Evolutionary conservation across 2,329 filamentous ascomycete genomes (phyloP), one percentile per base, ranked within the genome.

Genomic region (Neonectria ditissima): DNA sequence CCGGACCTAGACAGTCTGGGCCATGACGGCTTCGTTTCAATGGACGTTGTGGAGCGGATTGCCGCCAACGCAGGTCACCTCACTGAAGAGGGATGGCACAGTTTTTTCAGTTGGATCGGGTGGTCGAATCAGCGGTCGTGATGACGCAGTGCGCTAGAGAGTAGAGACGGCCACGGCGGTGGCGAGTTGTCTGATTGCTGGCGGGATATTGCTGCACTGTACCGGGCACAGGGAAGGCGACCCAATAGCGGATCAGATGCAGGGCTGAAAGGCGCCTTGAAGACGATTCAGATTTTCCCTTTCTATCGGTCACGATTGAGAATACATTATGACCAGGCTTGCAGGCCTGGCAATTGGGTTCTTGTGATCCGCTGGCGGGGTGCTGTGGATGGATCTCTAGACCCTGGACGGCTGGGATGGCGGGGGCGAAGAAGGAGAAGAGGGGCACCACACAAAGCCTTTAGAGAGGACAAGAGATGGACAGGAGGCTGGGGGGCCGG

Each of bases 131-230:
- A 65, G 47, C n/a, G 30, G 56, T 34, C 51, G 28, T 44, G 32
- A 60, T 65, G 67, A 63, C 64, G 55, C 68, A 68, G 55, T 51
- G 41, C 51, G 51, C 53, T 55, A 56, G 20, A 47, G 61, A 69
- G 47, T 55, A 54, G 20, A 50, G 59, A 71, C 65, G 52, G 56
- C 63, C 65, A 68, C 63, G 44, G 54, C 39, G 50, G 56, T 52
- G 55, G 58, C 52, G 51, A 61, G 22, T 9, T 48, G 24, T 30
- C 45, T 13, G 62, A 62, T 68, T 34, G 41, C 14, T 54, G 60
- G 16, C 32, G 32, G 32, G 14, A 5, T 34, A 2, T 2, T 48
- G 63, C 61, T 55, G 48, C 52, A 26, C 37, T 43, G 10, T 47
- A 16, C 55, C 30, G 43, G 59, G 56, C 30, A 48, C n/a, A 30